A percentile compares a stretch with the other conserved stretches of the same genome.
Evolutionary conservation across 768 basidiomycete species (phyloP).

Genomic region (Lactarius evosmus): DNA sequence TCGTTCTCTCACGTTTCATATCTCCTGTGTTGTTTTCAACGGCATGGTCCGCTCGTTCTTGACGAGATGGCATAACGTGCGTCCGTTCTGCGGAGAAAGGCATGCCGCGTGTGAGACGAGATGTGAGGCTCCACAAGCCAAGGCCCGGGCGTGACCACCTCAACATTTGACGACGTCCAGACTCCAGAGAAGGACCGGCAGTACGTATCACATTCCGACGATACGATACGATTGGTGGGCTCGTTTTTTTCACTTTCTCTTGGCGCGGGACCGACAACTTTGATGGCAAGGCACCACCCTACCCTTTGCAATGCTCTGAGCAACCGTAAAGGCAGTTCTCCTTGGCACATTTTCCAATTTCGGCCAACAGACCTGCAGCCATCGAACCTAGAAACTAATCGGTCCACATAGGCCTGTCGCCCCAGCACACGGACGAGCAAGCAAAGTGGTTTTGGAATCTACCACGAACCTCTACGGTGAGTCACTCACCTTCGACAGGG

Average conservation of each 20-base stretch:
- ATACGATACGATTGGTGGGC: no score
- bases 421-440: neutral
- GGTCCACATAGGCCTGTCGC: conserved; percentile 19
- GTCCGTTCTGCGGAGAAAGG: neutral
- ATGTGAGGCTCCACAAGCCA: neutral
- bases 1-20: neutral
- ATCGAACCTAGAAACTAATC: neutral
- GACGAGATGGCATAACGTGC: neutral
- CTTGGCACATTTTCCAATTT: conserved; percentile 30
- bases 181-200: neutral
- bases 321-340: conserved; percentile 29
- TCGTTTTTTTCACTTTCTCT: no score
- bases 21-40: neutral
- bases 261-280: neutral
- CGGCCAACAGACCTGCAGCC: conserved; percentile 30
- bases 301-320: conserved; percentile 24
- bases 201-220: neutral
- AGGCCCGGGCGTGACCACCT: neutral
- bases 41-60: neutral
- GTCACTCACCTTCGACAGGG: neutral
- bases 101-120: neutral
- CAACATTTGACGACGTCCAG: neutral
- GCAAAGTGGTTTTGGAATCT: neutral
- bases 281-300: neutral
- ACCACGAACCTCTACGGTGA: neutral